Evolutionary conservation across 2,329 filamentous ascomycete species (phyloP), one percentile per base, ranked within the genome.

Genomic region (Sporothrix globosa): DNA sequence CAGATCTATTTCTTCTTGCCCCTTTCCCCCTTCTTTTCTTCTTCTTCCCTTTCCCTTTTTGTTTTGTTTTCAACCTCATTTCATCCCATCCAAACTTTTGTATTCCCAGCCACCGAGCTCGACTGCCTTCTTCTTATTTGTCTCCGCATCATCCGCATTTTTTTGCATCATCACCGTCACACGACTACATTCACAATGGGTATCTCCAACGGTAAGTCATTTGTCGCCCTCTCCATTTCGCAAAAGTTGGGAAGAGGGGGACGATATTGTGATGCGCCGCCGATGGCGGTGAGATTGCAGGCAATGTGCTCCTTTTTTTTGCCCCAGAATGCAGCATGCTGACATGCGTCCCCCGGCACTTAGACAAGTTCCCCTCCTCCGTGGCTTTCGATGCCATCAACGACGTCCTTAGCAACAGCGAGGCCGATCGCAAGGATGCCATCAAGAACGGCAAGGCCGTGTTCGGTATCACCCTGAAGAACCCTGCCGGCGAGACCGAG

Each of bases 381-480:
- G 90, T 83, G 75, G 93, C 94, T 75, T 99, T 99, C 82, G 96
- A 99, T 79, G 86, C 85, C 77, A 97, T 99, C 85, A 88, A 92
- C 81, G 79, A 83, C 69, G 87, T 89, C 68, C 89, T 99, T 74
- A 82, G 85, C 77, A 80, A 86, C 77, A 88, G 87, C 80, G 89
- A 91, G 39, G 86, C 87, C 74, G 92, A 93, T 82, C 91, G 79
- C 74, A 83, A 96, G 83, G 90, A 93, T 75, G 94, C 95, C 75
- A 90, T 98, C 81, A 95, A 96, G 83, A 89, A 93, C 79, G 95
- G 90, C 78, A 91, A 91, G 77, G 93, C 91, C 72, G 85, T 98
- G 80, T 97, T 97, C 80, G 90, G 90, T 72, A 98, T 99, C 83
- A 93, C 88, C 69, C 85, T 99, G 75, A 98, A 97, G 87, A 99